These are phyloP conservation scores for Nicotiana benthamiana DNA, from an alignment of 257 asterid genomes.

Conservation along the genomic window DNA sequence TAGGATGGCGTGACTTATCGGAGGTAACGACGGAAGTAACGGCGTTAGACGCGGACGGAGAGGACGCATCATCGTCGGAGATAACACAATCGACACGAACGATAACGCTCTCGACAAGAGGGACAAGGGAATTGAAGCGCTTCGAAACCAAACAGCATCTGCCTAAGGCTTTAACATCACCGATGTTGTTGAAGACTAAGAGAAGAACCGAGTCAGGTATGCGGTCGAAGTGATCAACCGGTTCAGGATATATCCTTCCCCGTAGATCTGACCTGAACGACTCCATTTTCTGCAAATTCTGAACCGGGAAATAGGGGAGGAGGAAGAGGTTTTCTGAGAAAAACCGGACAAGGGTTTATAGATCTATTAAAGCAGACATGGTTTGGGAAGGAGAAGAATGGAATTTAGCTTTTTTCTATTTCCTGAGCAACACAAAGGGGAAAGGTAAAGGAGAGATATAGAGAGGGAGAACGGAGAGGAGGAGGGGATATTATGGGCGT, in stretches of 20 bases:
- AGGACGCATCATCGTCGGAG: conserved; percentile 54
- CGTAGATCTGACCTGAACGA: conserved; percentile 51
- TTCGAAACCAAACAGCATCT: conserved; percentile 77
- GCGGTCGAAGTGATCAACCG: conserved; percentile 68
- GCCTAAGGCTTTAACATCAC: conserved; percentile 83
- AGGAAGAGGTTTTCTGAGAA: not conserved
- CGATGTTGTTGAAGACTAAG: conserved; percentile 70
- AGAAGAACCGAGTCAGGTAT: conserved; percentile 70
- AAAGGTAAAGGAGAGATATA: not conserved
- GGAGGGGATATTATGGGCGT: not conserved
- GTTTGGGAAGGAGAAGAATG: not conserved
- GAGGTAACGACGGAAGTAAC: not conserved
- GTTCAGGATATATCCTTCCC: conserved; percentile 37
- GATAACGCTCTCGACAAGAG: conserved; percentile 71
- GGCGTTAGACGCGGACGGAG: not conserved
- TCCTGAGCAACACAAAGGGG: not conserved
- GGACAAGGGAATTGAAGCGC: conserved; percentile 63
- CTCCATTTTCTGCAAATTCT: conserved; percentile 16
- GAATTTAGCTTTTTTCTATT: not conserved
- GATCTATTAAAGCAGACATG: conserved; percentile 15
- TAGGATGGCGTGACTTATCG: conserved; percentile 44
- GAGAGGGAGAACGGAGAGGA: not conserved
- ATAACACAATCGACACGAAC: conserved; percentile 95
- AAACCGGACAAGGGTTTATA: not conserved
- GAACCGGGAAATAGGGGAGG: not conserved